phyloP scores from a whole-genome alignment of 2,329 filamentous ascomycete species.

The Capronia epimyces region DNA sequence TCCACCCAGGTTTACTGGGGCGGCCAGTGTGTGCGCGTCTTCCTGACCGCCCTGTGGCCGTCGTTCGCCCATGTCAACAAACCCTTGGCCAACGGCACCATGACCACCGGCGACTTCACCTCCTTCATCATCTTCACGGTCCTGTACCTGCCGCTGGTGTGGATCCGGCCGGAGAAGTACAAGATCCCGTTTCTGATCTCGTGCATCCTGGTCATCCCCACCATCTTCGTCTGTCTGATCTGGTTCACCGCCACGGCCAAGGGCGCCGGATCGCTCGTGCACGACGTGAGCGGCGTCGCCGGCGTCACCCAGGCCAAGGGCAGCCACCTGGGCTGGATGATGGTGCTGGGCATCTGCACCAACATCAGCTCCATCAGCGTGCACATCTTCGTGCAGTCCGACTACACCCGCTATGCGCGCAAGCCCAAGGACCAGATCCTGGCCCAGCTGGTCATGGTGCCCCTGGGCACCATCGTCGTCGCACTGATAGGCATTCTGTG shows the following conservation, averaged over 20 bases:
- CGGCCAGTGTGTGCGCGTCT: conserved; percentile 12
- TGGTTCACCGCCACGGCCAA: conserved; percentile 19
- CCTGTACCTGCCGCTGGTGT: conserved; percentile 39
- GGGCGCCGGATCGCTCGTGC: conserved; percentile 20
- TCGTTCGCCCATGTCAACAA: conserved; percentile 27
- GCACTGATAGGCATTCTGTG: conserved; percentile 25
- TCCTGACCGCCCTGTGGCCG: conserved; percentile 16
- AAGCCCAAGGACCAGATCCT: conserved; percentile 17
- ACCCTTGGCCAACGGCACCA: conserved; percentile 40
- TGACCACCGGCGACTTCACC: conserved; percentile 41
- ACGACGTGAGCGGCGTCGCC: conserved; percentile 8
- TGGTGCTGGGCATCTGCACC: conserved; percentile 15
- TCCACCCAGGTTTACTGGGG: conserved; percentile 15
- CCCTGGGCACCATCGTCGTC: conserved; percentile 36
- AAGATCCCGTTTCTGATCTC: conserved; percentile 16
- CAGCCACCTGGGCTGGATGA: conserved; percentile 16
- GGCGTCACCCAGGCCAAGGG: conserved; percentile 13
- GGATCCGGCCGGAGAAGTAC: conserved; percentile 29
- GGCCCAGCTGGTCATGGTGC: conserved; percentile 21
- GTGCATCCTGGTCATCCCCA: background rate
- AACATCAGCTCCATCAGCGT: conserved; percentile 15
- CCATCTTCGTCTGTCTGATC: conserved; percentile 16
- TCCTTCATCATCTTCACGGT: conserved; percentile 41
- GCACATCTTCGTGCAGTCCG: conserved; percentile 16
- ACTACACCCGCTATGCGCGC: conserved; percentile 27